phyloP scores from a whole-genome alignment of 176 grass and related monocot species.

The Eremochloa ophiuroides region DNA sequence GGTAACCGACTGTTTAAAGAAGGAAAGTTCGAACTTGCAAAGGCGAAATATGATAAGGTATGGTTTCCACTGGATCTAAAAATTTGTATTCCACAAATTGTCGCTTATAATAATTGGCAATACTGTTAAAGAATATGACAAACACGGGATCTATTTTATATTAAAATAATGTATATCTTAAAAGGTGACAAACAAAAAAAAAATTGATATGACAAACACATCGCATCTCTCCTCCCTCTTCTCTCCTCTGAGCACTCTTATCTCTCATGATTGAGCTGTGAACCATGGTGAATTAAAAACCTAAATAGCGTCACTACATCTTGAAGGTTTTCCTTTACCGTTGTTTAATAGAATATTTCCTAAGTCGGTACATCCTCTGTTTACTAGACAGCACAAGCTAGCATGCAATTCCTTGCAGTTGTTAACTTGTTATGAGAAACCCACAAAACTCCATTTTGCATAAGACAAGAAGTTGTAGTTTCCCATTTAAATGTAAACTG shows the following conservation, averaged over 20 bases:
- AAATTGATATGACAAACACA: neutral
- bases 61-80: neutral
- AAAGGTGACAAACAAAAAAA: neutral
- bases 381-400: neutral
- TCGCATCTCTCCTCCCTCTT: neutral
- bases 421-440: neutral
- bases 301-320: neutral
- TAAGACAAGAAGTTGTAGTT: neutral
- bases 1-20: conserved; percentile 99
- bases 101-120: neutral
- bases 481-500: neutral
- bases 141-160: neutral
- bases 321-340: neutral
- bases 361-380: neutral
- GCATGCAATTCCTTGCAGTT: neutral
- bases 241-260: neutral
- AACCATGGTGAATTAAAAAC: neutral
- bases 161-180: neutral
- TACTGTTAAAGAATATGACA: neutral
- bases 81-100: conserved; percentile 15
- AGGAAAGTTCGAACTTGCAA: conserved; percentile 92
- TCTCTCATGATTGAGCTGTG: neutral
- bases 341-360: neutral
- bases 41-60: conserved; percentile 98
- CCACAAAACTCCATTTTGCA: conserved; percentile 1